Evolutionary conservation across 495 filamentous ascomycete genomes (phyloP), one percentile per base, ranked within the genome.

Genomic region (Penicillium coffeae): DNA sequence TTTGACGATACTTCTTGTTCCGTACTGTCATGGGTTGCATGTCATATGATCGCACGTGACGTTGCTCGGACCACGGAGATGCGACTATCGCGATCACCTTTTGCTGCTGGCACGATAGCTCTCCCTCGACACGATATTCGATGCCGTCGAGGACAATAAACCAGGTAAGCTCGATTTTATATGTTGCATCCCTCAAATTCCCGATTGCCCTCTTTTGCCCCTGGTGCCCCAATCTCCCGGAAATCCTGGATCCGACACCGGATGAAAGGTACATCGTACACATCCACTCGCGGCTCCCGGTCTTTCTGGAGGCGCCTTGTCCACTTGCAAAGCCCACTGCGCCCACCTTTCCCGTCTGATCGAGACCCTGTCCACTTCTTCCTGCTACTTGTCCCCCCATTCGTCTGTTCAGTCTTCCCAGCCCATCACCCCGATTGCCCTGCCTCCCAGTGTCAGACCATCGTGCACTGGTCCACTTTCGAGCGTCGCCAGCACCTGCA

Each of bases 371-470:
- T 35, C 42, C 41, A 39, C 37, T 12, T 54, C 38, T 60, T 58
- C 27, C 57, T 47, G 45, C 43, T 42, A 58, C 51, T 41, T 39
- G 35, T 7, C 16, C 47, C 27, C 21, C 46, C 55, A 57, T 51
- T 45, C n/a, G n/a, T n/a, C n/a, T n/a, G n/a, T n/a, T n/a, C n/a
- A n/a, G n/a, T n/a, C n/a, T n/a, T n/a, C n/a, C 41, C 47, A 20
- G 27, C 52, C 50, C 50, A 40, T 50, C 48, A 51, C 42, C 45
- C 48, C 59, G 49, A 47, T 50, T 53, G 48, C 60, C 58, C 55
- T 59, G 45, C 50, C 51, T 60, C 47, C 42, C 52, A 60, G 50
- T 58, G 52, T 71, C 65, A 71, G 65, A 59, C 63, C 68, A 69
- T 69, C 62, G 63, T 66, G 54, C 56, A 44, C 57, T 55, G 48